Evolutionary conservation across 176 grass and related monocot genomes (phyloP).

Genomic region (Ensete ventricosum): DNA sequence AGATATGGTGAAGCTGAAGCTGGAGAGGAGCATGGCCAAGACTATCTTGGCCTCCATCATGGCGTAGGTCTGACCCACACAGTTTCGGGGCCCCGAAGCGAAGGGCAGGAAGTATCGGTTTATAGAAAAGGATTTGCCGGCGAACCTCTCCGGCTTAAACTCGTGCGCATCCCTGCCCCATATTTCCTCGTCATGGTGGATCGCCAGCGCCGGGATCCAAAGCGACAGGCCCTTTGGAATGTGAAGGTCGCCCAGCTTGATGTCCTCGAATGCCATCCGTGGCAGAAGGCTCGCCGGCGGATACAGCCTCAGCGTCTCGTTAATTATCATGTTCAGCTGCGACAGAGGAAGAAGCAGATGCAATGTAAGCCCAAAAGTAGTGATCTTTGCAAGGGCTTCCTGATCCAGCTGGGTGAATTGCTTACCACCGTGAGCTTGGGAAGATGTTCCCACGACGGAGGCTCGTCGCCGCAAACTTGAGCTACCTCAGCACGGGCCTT

Average conservation of each 20-base stretch:
- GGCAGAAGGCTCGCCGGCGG: constrained; percentile 85
- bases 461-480: constrained; percentile 44
- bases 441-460: constrained; percentile 54
- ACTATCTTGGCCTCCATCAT: constrained; percentile 74
- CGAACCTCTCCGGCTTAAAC: constrained; percentile 68
- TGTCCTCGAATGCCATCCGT: constrained; percentile 78
- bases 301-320: constrained; percentile 81
- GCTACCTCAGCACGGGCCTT: constrained; percentile 59
- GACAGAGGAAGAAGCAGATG: neutral
- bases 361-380: neutral
- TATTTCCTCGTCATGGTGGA: constrained; percentile 69
- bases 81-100: constrained; percentile 73
- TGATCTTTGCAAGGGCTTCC: neutral
- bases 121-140: constrained; percentile 37
- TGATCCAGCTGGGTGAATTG: too few species aligned
- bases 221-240: constrained; percentile 66
- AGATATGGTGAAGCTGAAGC: constrained; percentile 72
- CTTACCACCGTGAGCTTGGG: constrained; percentile 73
- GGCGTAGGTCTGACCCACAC: constrained; percentile 71
- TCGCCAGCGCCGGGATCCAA: constrained; percentile 88
- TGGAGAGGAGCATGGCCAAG: constrained; percentile 57
- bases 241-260: constrained; percentile 47
- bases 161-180: constrained; percentile 71
- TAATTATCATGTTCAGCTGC: constrained; percentile 95
- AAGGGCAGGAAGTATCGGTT: constrained; percentile 69